Evolutionary conservation across 371 early-diverging fungal genomes (phyloP).

Genomic region (Chytridium lagenaria): DNA sequence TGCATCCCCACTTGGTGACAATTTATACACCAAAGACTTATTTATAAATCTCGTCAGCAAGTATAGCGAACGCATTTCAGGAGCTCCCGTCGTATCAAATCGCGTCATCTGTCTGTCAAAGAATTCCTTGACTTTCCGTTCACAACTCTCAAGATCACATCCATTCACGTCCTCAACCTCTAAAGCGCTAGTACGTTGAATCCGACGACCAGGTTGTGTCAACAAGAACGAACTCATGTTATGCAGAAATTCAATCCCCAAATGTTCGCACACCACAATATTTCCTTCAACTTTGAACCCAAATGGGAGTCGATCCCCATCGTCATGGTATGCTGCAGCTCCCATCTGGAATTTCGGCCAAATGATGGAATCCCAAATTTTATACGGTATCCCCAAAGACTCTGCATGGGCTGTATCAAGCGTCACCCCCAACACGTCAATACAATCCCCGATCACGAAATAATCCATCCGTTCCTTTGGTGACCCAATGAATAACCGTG

Average conservation of each 20-base stretch:
- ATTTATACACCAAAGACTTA: constrained; percentile 2
- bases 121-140: neutral
- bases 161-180: neutral
- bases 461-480: constrained; percentile 15
- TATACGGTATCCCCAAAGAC: neutral
- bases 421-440: neutral
- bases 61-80: neutral
- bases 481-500: neutral
- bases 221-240: neutral
- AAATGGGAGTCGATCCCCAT: neutral
- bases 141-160: neutral
- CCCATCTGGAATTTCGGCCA: neutral
- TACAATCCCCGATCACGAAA: constrained; percentile 5
- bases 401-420: constrained; percentile 10
- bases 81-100: neutral
- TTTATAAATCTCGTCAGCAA: neutral
- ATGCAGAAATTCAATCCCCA: constrained; percentile 4
- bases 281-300: neutral
- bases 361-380: neutral
- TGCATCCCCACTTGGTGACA: neutral
- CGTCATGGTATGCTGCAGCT: neutral
- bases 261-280: neutral
- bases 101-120: neutral
- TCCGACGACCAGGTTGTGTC: neutral
- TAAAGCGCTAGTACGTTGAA: neutral